Evolutionary conservation across 345 rosid species (phyloP).

Genomic region (thale cress (Arabidopsis thaliana)): DNA sequence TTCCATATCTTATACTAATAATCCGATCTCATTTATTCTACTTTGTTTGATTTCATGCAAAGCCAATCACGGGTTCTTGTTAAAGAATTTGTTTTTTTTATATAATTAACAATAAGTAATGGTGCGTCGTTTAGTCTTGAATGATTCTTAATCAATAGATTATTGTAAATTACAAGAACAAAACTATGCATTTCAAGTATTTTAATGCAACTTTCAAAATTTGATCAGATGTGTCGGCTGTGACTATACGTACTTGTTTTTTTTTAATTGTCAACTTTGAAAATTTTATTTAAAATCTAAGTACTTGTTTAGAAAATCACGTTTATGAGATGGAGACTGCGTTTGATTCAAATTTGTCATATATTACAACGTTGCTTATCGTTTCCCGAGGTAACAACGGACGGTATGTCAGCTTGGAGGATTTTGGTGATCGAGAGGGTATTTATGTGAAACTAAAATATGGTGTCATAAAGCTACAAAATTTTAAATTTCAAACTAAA

Average conservation of each 20-base stretch:
- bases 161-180: neutral
- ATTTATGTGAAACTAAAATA: slow-evolving; percentile 27
- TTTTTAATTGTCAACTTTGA: neutral
- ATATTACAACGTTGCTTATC: slow-evolving; percentile 2
- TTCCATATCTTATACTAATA: neutral
- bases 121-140: slow-evolving; percentile 17
- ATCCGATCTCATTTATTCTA: neutral
- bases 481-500: slow-evolving; percentile 42
- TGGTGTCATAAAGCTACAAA: slow-evolving; percentile 36
- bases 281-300: no score
- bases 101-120: neutral
- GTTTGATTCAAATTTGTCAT: slow-evolving; percentile 30
- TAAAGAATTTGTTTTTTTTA: neutral
- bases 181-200: neutral
- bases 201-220: neutral
- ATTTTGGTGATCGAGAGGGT: slow-evolving; percentile 17
- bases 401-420: slow-evolving; percentile 12
- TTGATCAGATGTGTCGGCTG: slow-evolving; percentile 32
- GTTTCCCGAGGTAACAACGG: slow-evolving; percentile 25
- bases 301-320: slow-evolving; percentile 16
- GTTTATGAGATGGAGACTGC: slow-evolving; percentile 20
- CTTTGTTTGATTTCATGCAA: slow-evolving; percentile 8
- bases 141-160: neutral
- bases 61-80: slow-evolving; percentile 14
- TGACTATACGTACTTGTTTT: slow-evolving; percentile 7